Evolutionary conservation across 495 filamentous ascomycete genomes (phyloP).

Genomic region (Daldinia caldariorum): DNA sequence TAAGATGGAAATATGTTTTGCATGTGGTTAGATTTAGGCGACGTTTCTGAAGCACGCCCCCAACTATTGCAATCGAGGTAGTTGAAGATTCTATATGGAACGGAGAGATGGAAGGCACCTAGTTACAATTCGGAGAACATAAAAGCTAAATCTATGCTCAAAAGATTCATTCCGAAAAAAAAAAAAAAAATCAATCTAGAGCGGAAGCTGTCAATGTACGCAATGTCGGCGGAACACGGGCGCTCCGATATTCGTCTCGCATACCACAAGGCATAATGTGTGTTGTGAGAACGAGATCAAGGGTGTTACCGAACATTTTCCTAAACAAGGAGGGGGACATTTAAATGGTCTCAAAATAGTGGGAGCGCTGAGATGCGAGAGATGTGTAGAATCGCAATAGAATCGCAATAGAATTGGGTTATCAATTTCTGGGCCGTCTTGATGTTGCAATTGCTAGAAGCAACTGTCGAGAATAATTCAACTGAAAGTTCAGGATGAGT

Average conservation of each 20-base stretch:
- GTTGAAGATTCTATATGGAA: too few species aligned
- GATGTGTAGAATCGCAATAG: neutral
- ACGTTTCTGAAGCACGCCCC: too few species aligned
- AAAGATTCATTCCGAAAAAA: neutral
- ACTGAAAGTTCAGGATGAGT: too few species aligned
- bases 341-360: slow-evolving; percentile 35
- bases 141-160: neutral
- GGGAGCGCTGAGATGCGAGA: slow-evolving; percentile 22
- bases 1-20: neutral
- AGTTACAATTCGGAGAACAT: neutral
- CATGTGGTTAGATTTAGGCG: neutral
- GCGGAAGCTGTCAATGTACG: slow-evolving; percentile 54
- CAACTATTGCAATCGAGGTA: neutral
- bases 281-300: slow-evolving; percentile 53
- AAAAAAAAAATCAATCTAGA: slow-evolving; percentile 38
- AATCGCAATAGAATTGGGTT: too few species aligned
- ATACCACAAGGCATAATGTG: slow-evolving; percentile 38
- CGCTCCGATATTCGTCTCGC: slow-evolving; percentile 48
- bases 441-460: too few species aligned
- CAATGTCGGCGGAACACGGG: slow-evolving; percentile 53
- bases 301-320: slow-evolving; percentile 50
- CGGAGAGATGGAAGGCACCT: too few species aligned
- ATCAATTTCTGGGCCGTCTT: too few species aligned
- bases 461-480: neutral
- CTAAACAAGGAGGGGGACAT: slow-evolving; percentile 58